Conservation (phyloP, 805 yeast genomes). For the Groenewaldozyma tartarivorans region DNA sequence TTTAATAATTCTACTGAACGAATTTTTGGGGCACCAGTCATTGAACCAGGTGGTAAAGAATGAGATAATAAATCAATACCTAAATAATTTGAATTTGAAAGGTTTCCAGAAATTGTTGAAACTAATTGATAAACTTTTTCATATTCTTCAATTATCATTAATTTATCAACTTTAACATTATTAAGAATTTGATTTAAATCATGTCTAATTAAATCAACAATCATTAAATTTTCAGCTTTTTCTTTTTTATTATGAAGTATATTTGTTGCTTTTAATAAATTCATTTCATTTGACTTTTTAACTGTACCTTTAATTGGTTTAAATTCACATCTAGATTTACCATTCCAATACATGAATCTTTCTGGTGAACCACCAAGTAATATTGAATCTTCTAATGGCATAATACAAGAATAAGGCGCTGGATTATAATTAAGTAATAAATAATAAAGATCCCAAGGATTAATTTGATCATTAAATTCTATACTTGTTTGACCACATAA, state of each 20-base stretch:
- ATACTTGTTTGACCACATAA: conserved; percentile 68
- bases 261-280: conserved; percentile 47
- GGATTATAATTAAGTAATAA: conserved; percentile 67
- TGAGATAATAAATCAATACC: conserved; percentile 75
- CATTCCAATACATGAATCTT: conserved; percentile 75
- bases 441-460: conserved; percentile 76
- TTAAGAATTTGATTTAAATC: conserved; percentile 65
- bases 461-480: conserved; percentile 36
- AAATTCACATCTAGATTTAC: conserved; percentile 49
- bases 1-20: conserved; percentile 80
- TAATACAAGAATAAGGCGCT: conserved; percentile 81
- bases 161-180: conserved; percentile 58
- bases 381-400: conserved; percentile 45
- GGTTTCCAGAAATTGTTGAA: conserved; percentile 69
- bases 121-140: conserved; percentile 85
- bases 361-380: conserved; percentile 91
- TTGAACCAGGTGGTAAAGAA: conserved; percentile 94
- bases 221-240: conserved; percentile 93
- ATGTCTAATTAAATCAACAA: conserved; percentile 89
- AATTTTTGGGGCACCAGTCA: conserved; percentile 99
- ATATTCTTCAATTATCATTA: conserved; percentile 91
- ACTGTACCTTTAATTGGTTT: conserved; percentile 97
- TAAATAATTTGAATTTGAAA: conserved; percentile 31
- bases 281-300: conserved; percentile 47
- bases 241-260: conserved; percentile 81